Base-by-base conservation (phyloP, 169 alveolate species). In the Nephromyces sp. region DNA sequence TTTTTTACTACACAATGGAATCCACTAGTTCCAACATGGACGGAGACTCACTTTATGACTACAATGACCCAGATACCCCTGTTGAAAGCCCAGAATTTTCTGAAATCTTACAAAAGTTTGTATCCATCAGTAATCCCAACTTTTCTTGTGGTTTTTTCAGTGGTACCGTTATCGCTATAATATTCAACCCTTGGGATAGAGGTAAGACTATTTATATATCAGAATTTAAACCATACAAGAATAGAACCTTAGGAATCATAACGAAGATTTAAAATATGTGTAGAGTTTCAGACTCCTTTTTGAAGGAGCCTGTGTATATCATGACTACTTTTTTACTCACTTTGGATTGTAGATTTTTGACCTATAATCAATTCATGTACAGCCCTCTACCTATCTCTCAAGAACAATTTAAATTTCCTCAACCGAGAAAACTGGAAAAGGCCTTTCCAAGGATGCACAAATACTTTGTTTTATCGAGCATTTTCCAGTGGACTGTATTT, bases 321-420 rank as follows among this genome's bases (percentile, higher is more conserved):
- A 57, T 15, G 66, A 15, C 57, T 43, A 43, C n/a, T 43, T 43
- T 43, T 43, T 43, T 43, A n/a, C 57, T 43, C 53, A 8, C 66
- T n/a, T n/a, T 15, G 15, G 68, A 15, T 62, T n/a, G 66, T 62
- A n/a, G 15, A 15, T 15, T 15, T 15, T 62, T 15, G n/a, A n/a
- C 28, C 68, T n/a, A 15, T 62, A 15, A n/a, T 53, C 15, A 31
- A 32, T 1, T 1, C 32, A 3, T 4, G 15, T 3, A 22, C 80
- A 74, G 80, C 80, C 1, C 32, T 74, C 33, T 74, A 65, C 68
- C 52, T 74, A 4, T 64, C 74, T 6, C 70, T 63, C 6, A 74
- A 32, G 6, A 31, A 24, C 34, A 24, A 51, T 30, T 28, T 64
- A 8, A 53, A 73, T 6, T n/a, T 74, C n/a, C 31, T 74, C 24